A percentile compares a stretch with the other conserved stretches of the same genome.
Conservation (phyloP, 495 filamentous ascomycete species). For the Podospora pseudopauciseta region DNA sequence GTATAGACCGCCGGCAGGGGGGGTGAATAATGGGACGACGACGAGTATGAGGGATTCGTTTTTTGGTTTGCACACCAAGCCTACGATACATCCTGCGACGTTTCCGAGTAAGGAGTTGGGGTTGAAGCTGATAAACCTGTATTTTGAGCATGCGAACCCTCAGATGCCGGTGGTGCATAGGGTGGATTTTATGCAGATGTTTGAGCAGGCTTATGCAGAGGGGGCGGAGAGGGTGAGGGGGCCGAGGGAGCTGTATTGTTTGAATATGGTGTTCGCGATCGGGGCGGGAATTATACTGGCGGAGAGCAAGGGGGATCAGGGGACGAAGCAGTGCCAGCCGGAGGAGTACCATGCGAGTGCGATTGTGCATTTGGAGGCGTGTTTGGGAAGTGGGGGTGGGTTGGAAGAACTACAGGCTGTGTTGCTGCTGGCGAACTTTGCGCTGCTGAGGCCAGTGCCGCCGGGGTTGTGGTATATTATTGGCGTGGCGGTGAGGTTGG, state of each 20-base stretch:
- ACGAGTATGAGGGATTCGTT: constrained; percentile 90
- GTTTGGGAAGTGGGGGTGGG: constrained; percentile 73
- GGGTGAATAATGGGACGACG: constrained; percentile 39
- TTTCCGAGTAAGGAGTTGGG: constrained; percentile 78
- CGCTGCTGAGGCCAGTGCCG: constrained; percentile 82
- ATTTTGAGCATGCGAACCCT: constrained; percentile 94
- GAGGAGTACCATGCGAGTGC: constrained; percentile 96
- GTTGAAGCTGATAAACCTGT: constrained; percentile 68
- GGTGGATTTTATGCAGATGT: constrained; percentile 78
- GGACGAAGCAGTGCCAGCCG: constrained; percentile 67
- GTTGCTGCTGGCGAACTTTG: constrained; percentile 84
- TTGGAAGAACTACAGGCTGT: constrained; percentile 92
- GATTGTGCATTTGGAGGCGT: constrained; percentile 84
- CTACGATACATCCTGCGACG: constrained; percentile 76
- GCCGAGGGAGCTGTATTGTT: constrained; percentile 79
- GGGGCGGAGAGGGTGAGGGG: constrained; percentile 62
- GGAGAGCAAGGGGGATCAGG: constrained; percentile 36
- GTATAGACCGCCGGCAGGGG: constrained; percentile 35
- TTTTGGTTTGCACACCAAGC: constrained; percentile 88
- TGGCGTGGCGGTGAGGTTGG: constrained; percentile 84
- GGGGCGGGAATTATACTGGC: constrained; percentile 89
- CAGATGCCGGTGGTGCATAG: constrained; percentile 91
- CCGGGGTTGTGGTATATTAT: constrained; percentile 97
- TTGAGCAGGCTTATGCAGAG: constrained; percentile 71
- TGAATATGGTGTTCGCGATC: constrained; percentile 98